Evolutionary conservation across 2,329 filamentous ascomycete species (phyloP).

Genomic region (Calonectria crousiana): DNA sequence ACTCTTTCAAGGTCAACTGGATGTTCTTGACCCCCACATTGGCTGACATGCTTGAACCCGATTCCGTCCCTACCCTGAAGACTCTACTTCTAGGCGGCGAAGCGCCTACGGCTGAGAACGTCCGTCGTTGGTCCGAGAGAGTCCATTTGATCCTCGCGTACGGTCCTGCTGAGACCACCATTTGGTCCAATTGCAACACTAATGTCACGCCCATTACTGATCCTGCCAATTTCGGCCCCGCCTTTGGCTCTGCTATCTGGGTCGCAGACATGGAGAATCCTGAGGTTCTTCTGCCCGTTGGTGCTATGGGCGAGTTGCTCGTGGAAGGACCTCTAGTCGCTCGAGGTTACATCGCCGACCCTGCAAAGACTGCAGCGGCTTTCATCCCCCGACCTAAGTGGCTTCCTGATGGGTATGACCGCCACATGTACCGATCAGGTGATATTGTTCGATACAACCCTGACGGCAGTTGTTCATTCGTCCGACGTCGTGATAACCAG

Average conservation of each 20-base stretch:
- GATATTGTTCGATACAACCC: slow-evolving; percentile 58
- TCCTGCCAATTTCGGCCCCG: background rate
- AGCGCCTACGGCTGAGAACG: background rate
- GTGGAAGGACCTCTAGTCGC: slow-evolving; percentile 39
- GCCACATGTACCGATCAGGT: slow-evolving; percentile 58
- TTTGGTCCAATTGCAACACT: slow-evolving; percentile 4
- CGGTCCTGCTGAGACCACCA: background rate
- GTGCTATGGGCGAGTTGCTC: slow-evolving; percentile 8
- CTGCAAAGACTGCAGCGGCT: background rate
- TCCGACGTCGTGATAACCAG: slow-evolving; percentile 68
- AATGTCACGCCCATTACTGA: background rate
- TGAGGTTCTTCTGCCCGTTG: background rate
- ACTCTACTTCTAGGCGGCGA: background rate
- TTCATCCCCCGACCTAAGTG: background rate
- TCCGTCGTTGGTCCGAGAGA: background rate
- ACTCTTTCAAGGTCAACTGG: slow-evolving; percentile 4
- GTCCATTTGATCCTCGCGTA: background rate
- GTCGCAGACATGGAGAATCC: slow-evolving; percentile 3
- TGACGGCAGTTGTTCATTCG: slow-evolving; percentile 55
- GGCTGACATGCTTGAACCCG: background rate
- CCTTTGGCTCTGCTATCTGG: background rate
- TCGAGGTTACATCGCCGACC: slow-evolving; percentile 29
- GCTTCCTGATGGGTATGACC: background rate
- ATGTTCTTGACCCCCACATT: background rate
- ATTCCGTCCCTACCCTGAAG: background rate